Evolutionary conservation across 352 stramenopile species (phyloP).

Genomic region (Phytophthora ohioensis): DNA sequence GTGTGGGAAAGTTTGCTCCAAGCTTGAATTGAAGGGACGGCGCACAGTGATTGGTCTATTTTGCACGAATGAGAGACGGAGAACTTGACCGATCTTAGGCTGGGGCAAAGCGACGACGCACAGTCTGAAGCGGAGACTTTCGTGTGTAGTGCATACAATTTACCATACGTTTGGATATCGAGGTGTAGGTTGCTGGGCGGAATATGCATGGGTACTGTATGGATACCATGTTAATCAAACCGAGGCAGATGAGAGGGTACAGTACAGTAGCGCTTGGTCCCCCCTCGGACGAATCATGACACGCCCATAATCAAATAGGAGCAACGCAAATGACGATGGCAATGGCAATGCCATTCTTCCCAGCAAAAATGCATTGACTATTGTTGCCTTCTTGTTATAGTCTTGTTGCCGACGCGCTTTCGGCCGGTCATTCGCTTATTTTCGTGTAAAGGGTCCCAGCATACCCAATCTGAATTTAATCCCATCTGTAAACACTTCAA

Average conservation of each 20-base stretch:
- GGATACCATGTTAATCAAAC: background rate
- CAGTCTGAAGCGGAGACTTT: conserved; percentile 7
- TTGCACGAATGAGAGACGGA: conserved; percentile 20
- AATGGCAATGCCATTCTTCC: background rate
- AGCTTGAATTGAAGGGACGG: conserved; percentile 22
- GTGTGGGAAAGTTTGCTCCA: conserved; percentile 10
- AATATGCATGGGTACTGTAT: background rate
- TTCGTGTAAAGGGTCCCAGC: conserved; percentile 7
- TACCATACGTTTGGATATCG: background rate
- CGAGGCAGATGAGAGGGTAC: background rate
- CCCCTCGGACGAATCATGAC: conserved; percentile 26
- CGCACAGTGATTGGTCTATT: conserved; percentile 11
- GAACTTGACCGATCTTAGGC: conserved; percentile 25
- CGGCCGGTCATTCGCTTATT: background rate
- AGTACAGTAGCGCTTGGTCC: conserved; percentile 8
- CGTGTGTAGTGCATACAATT: background rate
- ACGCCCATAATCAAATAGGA: conserved; percentile 16
- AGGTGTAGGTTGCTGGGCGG: background rate
- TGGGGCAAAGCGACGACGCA: conserved; percentile 2
- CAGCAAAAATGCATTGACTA: background rate
- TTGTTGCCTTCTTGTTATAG: background rate
- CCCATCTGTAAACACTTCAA: conserved; percentile 30
- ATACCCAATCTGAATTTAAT: conserved; percentile 26
- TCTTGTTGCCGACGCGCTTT: background rate
- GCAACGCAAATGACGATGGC: background rate